Evolutionary conservation across 352 stramenopile species (phyloP).

Genomic region (Globisporangium polare): DNA sequence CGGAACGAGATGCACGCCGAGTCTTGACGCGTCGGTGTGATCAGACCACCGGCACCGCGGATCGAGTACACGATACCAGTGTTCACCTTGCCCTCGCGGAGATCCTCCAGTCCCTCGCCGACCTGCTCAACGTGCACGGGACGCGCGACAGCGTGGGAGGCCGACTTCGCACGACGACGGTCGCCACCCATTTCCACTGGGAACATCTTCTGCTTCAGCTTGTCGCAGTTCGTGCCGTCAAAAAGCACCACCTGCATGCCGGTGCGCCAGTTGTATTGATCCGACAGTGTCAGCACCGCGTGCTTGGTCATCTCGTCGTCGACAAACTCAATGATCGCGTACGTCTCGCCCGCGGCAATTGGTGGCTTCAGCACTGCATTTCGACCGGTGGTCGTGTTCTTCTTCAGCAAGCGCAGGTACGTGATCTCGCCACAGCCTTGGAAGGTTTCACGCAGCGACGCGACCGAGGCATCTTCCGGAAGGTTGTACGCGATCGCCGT

Average conservation of each 20-base stretch:
- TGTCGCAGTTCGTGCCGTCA: constrained; percentile 85
- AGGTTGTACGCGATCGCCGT: constrained; percentile 88
- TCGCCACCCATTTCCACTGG: constrained; percentile 69
- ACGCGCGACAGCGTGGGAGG: constrained; percentile 55
- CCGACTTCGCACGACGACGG: constrained; percentile 76
- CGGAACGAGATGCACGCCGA: constrained; percentile 85
- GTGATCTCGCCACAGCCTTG: constrained; percentile 79
- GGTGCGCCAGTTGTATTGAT: constrained; percentile 86
- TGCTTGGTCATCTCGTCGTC: constrained; percentile 89
- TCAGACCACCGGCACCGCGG: constrained; percentile 75
- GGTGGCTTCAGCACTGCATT: constrained; percentile 85
- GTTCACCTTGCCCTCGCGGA: constrained; percentile 87
- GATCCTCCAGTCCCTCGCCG: constrained; percentile 74
- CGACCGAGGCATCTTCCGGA: constrained; percentile 80
- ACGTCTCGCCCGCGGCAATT: constrained; percentile 84
- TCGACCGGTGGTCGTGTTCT: constrained; percentile 83
- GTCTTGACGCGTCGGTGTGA: constrained; percentile 81
- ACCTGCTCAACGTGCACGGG: constrained; percentile 81
- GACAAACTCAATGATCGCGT: constrained; percentile 88
- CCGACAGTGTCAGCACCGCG: constrained; percentile 80
- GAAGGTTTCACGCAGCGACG: constrained; percentile 82
- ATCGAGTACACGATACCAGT: constrained; percentile 87
- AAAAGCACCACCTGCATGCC: constrained; percentile 88
- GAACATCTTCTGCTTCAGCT: constrained; percentile 90
- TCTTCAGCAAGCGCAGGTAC: constrained; percentile 86